A percentile compares a stretch with the other conserved stretches of the same genome.
Evolutionary conservation across 805 yeast genomes (phyloP).

Genomic region (Candida koratica): DNA sequence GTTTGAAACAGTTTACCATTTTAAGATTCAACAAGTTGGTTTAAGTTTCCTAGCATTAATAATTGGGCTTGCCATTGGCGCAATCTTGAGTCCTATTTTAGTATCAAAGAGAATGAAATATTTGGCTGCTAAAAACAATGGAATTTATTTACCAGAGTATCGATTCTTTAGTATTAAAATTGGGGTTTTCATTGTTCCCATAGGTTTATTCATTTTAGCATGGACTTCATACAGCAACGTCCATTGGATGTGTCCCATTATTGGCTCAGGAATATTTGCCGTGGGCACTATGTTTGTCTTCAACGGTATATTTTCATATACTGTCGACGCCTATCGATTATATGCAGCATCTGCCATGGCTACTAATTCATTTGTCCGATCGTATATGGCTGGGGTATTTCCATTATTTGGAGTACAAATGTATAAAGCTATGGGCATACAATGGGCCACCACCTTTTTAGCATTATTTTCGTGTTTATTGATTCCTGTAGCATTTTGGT

Average conservation of each 20-base stretch:
- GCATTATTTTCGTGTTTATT: constrained; percentile 48
- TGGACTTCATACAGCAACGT: constrained; percentile 69
- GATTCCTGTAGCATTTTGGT: constrained; percentile 54
- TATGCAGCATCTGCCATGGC: constrained; percentile 62
- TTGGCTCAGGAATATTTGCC: constrained; percentile 37
- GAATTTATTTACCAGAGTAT: constrained; percentile 64
- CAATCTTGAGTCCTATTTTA: constrained; percentile 21
- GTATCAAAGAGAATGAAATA: constrained; percentile 28
- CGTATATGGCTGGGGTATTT: constrained; percentile 52
- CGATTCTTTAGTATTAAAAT: constrained; percentile 66
- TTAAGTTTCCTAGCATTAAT: constrained; percentile 33
- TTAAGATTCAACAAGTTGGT: constrained; percentile 22
- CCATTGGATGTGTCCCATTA: constrained; percentile 63
- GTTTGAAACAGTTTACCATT: constrained; percentile 36
- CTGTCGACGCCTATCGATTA: constrained; percentile 52
- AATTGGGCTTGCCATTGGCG: constrained; percentile 34
- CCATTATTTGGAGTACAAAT: constrained; percentile 52
- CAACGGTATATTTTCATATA: constrained; percentile 52
- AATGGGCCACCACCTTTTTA: constrained; percentile 53
- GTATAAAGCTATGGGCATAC: constrained; percentile 44
- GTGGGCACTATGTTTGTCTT: constrained; percentile 49
- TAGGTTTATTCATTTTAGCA: constrained; percentile 75
- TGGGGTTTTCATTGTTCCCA: constrained; percentile 66
- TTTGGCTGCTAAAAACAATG: constrained; percentile 34
- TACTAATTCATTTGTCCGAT: constrained; percentile 53